Evolutionary conservation across 1,284 basidiomycete species (phyloP).

Genomic region (Fistulina hepatica): DNA sequence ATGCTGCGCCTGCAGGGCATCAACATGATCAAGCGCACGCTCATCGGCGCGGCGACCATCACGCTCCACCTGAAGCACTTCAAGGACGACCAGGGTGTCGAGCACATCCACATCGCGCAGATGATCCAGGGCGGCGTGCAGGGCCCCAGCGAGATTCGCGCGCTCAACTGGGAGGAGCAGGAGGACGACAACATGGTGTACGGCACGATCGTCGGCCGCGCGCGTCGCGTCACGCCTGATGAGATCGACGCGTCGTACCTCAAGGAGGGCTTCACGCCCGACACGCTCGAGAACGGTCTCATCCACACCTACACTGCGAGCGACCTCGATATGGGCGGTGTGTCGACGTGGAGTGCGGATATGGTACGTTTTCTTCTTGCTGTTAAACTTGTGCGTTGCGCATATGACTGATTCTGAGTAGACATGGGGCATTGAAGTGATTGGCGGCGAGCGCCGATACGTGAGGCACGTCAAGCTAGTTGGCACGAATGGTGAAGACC

Average conservation of each 20-base stretch:
- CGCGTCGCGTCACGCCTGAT: constrained; percentile 30
- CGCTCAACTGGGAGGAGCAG: constrained; percentile 39
- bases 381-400: too few species aligned
- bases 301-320: constrained; percentile 41
- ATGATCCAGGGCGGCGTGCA: neutral
- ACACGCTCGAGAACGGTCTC: constrained; percentile 40
- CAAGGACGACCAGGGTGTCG: constrained; percentile 40
- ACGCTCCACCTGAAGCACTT: constrained; percentile 49
- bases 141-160: constrained; percentile 35
- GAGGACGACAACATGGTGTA: constrained; percentile 42
- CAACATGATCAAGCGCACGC: constrained; percentile 47
- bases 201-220: constrained; percentile 42
- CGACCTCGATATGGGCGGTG: constrained; percentile 38
- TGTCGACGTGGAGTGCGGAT: too few species aligned
- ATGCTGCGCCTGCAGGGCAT: constrained; percentile 54
- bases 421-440: constrained; percentile 42
- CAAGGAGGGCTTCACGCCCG: constrained; percentile 42
- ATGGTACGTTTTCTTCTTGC: too few species aligned
- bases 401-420: too few species aligned
- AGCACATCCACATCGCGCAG: constrained; percentile 47
- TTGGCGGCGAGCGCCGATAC: constrained; percentile 35
- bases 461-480: constrained; percentile 34
- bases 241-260: constrained; percentile 41
- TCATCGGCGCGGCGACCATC: constrained; percentile 39
- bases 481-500: constrained; percentile 29